phyloP scores from a whole-genome alignment of 2,329 filamentous ascomycete genomes.

The Plectosphaerella sp. region DNA sequence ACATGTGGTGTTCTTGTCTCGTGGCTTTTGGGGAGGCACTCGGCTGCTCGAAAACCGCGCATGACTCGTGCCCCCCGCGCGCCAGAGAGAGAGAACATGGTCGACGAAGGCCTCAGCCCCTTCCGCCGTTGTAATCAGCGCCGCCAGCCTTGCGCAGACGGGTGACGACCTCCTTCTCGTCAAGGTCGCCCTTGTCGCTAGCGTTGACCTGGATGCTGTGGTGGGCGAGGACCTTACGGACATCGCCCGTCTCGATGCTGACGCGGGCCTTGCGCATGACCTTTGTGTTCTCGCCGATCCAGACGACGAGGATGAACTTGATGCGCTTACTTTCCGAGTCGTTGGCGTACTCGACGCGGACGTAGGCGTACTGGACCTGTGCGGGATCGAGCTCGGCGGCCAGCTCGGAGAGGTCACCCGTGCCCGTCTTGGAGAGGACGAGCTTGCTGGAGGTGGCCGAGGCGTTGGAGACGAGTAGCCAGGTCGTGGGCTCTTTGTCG shows the following conservation, averaged over 20 bases:
- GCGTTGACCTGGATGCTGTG: slow-evolving; percentile 63
- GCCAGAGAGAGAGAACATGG: no score
- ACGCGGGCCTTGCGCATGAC: slow-evolving; percentile 69
- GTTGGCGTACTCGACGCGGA: slow-evolving; percentile 64
- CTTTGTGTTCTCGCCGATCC: slow-evolving; percentile 62
- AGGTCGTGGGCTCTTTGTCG: slow-evolving; percentile 62
- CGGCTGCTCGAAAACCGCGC: neutral
- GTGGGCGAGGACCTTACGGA: slow-evolving; percentile 60
- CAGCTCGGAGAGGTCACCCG: slow-evolving; percentile 57
- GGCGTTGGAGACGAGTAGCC: slow-evolving; percentile 62
- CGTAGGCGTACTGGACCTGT: slow-evolving; percentile 64
- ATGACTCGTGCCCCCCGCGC: neutral
- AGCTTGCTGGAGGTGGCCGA: slow-evolving; percentile 52
- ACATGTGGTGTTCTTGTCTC: neutral
- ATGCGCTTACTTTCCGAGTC: slow-evolving; percentile 64
- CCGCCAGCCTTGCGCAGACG: slow-evolving; percentile 62
- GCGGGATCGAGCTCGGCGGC: slow-evolving; percentile 48
- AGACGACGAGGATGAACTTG: slow-evolving; percentile 65
- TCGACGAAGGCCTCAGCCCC: slow-evolving; percentile 35
- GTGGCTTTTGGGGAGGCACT: neutral
- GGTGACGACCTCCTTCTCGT: slow-evolving; percentile 56
- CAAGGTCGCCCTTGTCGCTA: slow-evolving; percentile 54
- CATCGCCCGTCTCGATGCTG: slow-evolving; percentile 61
- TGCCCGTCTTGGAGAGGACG: slow-evolving; percentile 51
- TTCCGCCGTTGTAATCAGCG: slow-evolving; percentile 66